Conservation (phyloP, 1,284 basidiomycete genomes). For the Moniliella sp. region DNA sequence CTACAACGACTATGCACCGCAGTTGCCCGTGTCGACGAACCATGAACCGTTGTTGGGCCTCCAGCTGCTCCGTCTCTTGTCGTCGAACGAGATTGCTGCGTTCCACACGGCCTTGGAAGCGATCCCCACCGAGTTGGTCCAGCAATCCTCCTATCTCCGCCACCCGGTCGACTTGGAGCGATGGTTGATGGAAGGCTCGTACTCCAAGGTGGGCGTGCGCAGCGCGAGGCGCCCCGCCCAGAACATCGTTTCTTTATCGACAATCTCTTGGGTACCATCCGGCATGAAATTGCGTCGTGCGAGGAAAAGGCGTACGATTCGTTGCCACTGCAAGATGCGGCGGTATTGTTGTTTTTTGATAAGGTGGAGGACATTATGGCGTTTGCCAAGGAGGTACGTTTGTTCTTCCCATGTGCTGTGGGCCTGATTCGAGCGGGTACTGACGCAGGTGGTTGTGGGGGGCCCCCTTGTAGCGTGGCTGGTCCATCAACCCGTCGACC, state of each 20-base stretch:
- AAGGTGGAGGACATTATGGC: constrained; percentile 50
- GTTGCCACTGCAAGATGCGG: constrained; percentile 64
- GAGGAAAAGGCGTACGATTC: constrained; percentile 73
- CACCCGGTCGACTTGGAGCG: constrained; percentile 44
- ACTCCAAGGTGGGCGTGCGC: constrained; percentile 86
- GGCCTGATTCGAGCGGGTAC: no score
- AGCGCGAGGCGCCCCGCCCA: constrained; percentile 49
- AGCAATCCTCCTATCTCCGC: constrained; percentile 16
- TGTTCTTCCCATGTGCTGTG: no score
- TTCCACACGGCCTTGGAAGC: constrained; percentile 98
- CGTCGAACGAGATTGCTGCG: constrained; percentile 84
- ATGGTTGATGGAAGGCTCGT: constrained; percentile 96
- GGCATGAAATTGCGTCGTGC: constrained; percentile 78
- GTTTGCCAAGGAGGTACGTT: constrained; percentile 46
- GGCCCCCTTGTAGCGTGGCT: constrained; percentile 29
- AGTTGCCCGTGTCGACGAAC: constrained; percentile 58
- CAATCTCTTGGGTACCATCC: constrained; percentile 68
- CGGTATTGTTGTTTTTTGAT: constrained; percentile 66
- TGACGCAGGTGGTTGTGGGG: background rate
- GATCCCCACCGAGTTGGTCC: constrained; percentile 37
- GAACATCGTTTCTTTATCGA: constrained; percentile 79
- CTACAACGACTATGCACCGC: constrained; percentile 60
- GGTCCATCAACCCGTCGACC: constrained; percentile 33
- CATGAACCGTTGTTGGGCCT: constrained; percentile 75
- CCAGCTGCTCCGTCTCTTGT: constrained; percentile 75